Evolutionary conservation across 2,329 filamentous ascomycete species (phyloP).

Genomic region (Fonsecaea multimorphosa): DNA sequence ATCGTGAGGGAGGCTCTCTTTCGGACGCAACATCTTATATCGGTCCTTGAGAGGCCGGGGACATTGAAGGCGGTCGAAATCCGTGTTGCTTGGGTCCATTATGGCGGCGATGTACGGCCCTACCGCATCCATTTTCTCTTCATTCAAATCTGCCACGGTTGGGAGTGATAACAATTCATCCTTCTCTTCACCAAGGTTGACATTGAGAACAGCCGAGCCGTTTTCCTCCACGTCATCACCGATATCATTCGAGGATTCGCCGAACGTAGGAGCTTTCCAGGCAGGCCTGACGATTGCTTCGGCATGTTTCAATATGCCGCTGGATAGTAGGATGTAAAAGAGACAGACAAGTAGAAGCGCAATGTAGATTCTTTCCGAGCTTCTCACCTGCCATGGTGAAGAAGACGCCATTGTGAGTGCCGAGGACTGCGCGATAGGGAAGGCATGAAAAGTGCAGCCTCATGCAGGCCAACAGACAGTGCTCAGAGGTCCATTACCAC

Average conservation of each 20-base stretch:
- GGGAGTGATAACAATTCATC: neutral
- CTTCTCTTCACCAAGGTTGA: neutral
- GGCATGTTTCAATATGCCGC: constrained; percentile 1
- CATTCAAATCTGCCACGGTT: constrained; percentile 8
- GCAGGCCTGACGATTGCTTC: neutral
- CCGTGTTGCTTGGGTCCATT: constrained; percentile 18
- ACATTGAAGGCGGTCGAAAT: constrained; percentile 21
- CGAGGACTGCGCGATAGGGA: neutral
- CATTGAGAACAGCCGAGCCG: neutral
- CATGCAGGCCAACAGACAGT: neutral
- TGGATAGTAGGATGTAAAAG: constrained; percentile 16
- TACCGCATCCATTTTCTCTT: constrained; percentile 4
- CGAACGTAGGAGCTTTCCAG: neutral
- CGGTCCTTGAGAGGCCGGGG: constrained; percentile 8
- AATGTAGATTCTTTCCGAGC: constrained; percentile 12
- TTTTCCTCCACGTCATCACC: neutral
- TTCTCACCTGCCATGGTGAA: constrained; percentile 3
- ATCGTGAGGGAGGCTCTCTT: neutral
- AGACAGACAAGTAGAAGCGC: constrained; percentile 12
- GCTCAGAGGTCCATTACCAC: neutral
- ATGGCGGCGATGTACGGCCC: constrained; percentile 24
- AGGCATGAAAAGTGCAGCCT: neutral
- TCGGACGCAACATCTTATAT: constrained; percentile 9
- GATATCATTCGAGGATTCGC: neutral
- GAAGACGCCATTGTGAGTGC: constrained; percentile 7